Conservation (phyloP, 305 asterid species). For the Fraxinus sp. region DNA sequence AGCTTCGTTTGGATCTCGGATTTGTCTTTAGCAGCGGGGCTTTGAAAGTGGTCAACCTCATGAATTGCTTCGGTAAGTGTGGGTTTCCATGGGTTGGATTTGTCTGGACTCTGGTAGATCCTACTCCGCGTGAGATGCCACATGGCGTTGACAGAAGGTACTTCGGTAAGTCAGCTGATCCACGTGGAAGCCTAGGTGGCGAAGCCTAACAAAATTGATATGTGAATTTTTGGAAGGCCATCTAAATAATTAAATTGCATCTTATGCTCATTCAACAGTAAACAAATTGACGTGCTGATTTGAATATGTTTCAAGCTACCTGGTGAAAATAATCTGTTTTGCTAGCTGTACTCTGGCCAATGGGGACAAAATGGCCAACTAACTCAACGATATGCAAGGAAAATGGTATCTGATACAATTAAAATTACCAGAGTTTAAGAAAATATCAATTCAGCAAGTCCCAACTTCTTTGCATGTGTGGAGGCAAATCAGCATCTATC, state of each 20-base stretch:
- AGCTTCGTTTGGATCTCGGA: neutral
- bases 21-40: neutral
- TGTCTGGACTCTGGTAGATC: neutral
- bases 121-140: neutral
- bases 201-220: neutral
- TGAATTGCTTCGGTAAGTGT: neutral
- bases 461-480: conserved; percentile 89
- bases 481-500: conserved; percentile 65
- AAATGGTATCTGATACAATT: neutral
- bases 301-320: neutral
- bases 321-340: neutral
- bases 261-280: neutral
- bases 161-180: neutral
- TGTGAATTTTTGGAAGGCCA: neutral
- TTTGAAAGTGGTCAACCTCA: neutral
- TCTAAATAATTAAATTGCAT: neutral
- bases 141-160: neutral
- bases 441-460: conserved; percentile 38
- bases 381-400: neutral
- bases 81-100: neutral
- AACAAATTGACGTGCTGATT: neutral
- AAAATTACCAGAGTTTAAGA: neutral
- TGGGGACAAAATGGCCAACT: neutral
- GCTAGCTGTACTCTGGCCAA: neutral
- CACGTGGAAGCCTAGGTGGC: neutral